A percentile compares a stretch with the other conserved stretches of the same genome.
These are phyloP conservation scores for Mycena kentingensis DNA, from an alignment of 768 basidiomycete species.

Conservation along the genomic window DNA sequence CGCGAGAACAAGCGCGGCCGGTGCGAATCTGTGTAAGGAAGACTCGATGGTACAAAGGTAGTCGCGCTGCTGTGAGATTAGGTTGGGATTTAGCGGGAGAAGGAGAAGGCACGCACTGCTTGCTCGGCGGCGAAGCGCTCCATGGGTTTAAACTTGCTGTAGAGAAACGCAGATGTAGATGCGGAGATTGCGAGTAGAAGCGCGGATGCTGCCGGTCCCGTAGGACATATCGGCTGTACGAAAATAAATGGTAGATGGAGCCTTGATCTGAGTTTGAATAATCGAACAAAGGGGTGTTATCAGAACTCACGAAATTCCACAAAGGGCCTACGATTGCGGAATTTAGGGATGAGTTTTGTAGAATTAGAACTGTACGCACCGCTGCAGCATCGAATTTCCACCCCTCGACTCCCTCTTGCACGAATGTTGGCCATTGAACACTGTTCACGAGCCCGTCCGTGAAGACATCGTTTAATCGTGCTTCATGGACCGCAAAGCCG, in stretches of 20 bases:
- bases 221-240: conserved; percentile 27
- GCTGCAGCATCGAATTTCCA: conserved; percentile 47
- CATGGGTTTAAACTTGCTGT: conserved; percentile 41
- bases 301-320: background rate
- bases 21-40: conserved; percentile 45
- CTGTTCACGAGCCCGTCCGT: conserved; percentile 57
- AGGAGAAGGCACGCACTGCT: conserved; percentile 39
- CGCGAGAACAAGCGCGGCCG: conserved; percentile 49
- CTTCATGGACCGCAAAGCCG: conserved; percentile 41
- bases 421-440: conserved; percentile 53
- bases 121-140: conserved; percentile 35
- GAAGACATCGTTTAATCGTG: conserved; percentile 49
- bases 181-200: conserved; percentile 36
- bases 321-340: conserved; percentile 7
- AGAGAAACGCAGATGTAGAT: conserved; percentile 34
- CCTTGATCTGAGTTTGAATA: conserved; percentile 23
- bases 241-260: conserved; percentile 37
- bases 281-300: background rate
- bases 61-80: conserved; percentile 27
- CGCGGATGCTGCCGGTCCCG: conserved; percentile 33
- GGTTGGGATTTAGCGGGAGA: background rate
- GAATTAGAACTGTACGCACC: too few relatives aligned
- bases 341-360: conserved; percentile 25
- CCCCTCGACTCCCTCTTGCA: conserved; percentile 42
- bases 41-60: conserved; percentile 41